A percentile compares a stretch with the other conserved stretches of the same genome.
phyloP scores from a whole-genome alignment of 306 rosid species.

The Malus asiatica region DNA sequence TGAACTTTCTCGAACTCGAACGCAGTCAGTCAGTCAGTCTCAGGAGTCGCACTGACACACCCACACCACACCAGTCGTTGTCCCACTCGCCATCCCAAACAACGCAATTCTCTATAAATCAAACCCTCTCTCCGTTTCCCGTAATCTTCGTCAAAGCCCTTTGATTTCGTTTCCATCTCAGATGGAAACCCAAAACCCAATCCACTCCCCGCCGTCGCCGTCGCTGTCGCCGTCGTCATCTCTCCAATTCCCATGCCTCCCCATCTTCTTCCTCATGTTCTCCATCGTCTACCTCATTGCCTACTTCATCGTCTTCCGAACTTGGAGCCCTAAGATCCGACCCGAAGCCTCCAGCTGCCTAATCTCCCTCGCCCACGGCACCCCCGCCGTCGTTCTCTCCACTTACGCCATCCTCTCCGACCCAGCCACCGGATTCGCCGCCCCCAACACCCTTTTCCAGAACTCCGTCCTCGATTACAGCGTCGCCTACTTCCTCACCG shows the following conservation, averaged over 20 bases:
- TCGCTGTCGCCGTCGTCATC: too few species aligned
- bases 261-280: slow-evolving; percentile 49
- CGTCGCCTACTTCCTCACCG: slow-evolving; percentile 74
- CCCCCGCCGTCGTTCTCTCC: slow-evolving; percentile 64
- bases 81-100: too few species aligned
- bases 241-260: slow-evolving; percentile 6
- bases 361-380: slow-evolving; percentile 75
- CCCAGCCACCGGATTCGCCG: slow-evolving; percentile 41
- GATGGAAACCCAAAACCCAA: slow-evolving; percentile 7
- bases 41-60: too few species aligned
- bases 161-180: background rate
- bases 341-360: slow-evolving; percentile 77
- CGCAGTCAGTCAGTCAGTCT: too few species aligned
- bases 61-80: too few species aligned
- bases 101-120: background rate
- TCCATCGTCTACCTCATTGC: slow-evolving; percentile 42
- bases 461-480: slow-evolving; percentile 72
- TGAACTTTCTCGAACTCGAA: too few species aligned
- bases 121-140: background rate
- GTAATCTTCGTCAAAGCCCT: background rate
- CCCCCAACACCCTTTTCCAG: slow-evolving; percentile 43
- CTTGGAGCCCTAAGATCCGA: slow-evolving; percentile 65
- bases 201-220: background rate
- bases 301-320: slow-evolving; percentile 54
- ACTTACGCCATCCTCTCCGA: slow-evolving; percentile 39